Percentiles rank a stretch among this genome's conserved stretches.
Evolutionary conservation across 140 eudicot species (phyloP).

Genomic region (Erigeron philadelphicus): DNA sequence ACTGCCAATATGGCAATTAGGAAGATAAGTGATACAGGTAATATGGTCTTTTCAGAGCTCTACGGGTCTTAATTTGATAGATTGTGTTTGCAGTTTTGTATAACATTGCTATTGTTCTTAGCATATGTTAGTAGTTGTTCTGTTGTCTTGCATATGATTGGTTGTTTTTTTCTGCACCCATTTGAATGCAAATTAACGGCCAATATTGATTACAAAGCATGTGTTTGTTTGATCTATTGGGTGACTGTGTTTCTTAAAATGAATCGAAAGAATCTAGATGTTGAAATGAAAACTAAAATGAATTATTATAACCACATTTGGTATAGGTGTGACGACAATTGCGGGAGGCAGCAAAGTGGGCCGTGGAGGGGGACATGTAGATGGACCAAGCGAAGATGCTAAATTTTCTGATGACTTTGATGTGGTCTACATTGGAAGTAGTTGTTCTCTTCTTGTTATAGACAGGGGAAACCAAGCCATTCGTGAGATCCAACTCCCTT

Average conservation of each 20-base stretch:
- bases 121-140: no score
- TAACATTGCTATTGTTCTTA: no score
- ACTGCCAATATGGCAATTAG: slow-evolving; percentile 81
- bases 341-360: slow-evolving; percentile 86
- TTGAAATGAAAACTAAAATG: background rate
- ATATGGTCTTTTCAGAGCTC: background rate
- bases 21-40: slow-evolving; percentile 89
- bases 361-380: slow-evolving; percentile 84
- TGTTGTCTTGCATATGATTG: no score
- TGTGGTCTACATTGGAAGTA: slow-evolving; percentile 85
- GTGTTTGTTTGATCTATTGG: background rate
- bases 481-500: slow-evolving; percentile 85
- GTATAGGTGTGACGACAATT: slow-evolving; percentile 80
- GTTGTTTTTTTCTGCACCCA: background rate
- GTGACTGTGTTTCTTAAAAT: background rate
- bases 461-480: slow-evolving; percentile 96
- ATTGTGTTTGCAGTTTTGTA: background rate
- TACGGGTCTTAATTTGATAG: background rate
- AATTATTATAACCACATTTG: background rate
- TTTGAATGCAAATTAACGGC: slow-evolving; percentile 3
- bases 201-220: slow-evolving; percentile 4
- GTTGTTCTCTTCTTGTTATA: slow-evolving; percentile 91
- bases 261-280: background rate
- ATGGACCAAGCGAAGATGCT: slow-evolving; percentile 97
- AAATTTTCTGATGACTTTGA: slow-evolving; percentile 88